These are phyloP conservation scores for Pleurotus citrinopileatus DNA, from an alignment of 768 basidiomycete species.

Conservation along the genomic window DNA sequence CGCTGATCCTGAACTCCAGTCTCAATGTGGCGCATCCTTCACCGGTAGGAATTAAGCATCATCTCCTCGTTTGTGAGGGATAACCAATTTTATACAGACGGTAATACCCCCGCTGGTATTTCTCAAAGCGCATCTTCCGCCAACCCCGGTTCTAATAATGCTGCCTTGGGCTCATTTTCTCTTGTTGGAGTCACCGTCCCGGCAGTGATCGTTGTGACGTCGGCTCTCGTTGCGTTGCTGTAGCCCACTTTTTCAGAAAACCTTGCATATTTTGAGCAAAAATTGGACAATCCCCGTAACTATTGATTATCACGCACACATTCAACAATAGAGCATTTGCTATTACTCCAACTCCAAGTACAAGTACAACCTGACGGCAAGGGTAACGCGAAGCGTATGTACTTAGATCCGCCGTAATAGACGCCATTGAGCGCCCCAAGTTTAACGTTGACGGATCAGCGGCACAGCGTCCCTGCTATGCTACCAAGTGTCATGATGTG, in stretches of 20 bases:
- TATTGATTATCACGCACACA: too few relatives aligned
- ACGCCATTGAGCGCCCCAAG: too few relatives aligned
- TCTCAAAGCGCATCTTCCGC: conserved; percentile 27
- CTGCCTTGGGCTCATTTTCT: conserved; percentile 19
- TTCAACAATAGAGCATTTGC: too few relatives aligned
- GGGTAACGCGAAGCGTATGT: too few relatives aligned
- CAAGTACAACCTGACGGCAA: too few relatives aligned
- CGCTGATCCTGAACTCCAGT: conserved; percentile 25
- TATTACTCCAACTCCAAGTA: too few relatives aligned
- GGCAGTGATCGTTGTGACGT: conserved; percentile 28
- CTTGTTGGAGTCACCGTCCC: conserved; percentile 21
- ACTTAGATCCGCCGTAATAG: too few relatives aligned
- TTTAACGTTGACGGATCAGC: too few relatives aligned
- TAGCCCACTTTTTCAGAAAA: too few relatives aligned
- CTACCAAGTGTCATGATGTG: neutral
- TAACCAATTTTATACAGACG: conserved; percentile 28
- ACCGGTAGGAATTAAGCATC: conserved; percentile 37
- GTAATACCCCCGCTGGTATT: conserved; percentile 32
- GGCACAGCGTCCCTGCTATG: too few relatives aligned
- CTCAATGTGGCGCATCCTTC: conserved; percentile 50
- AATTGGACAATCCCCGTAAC: neutral
- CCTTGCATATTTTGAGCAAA: neutral
- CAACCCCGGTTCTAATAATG: conserved; percentile 14
- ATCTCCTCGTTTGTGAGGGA: neutral
- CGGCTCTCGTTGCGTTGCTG: conserved; percentile 30